Conservation (phyloP, 2,329 filamentous ascomycete species). For the Stemphylium beticola region DNA sequence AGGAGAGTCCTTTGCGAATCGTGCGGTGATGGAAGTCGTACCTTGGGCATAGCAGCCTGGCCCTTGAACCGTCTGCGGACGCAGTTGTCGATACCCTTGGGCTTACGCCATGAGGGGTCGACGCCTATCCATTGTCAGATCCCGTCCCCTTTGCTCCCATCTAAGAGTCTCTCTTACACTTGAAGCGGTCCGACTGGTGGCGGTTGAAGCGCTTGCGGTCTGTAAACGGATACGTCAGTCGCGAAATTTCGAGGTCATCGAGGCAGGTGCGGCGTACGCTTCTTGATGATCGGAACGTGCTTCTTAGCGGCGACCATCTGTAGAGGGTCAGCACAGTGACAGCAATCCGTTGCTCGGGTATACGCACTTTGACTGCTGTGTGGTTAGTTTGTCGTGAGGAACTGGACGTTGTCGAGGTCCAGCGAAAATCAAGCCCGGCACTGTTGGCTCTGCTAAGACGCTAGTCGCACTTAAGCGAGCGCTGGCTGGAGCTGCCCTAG, state of each 20-base stretch:
- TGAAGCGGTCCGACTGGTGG: slow-evolving; percentile 98
- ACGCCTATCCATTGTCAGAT: slow-evolving; percentile 58
- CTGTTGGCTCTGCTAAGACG: slow-evolving; percentile 29
- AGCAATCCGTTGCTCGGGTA: slow-evolving; percentile 3
- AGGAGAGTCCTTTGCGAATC: background rate
- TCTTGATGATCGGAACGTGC: slow-evolving; percentile 99
- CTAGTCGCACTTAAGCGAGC: slow-evolving; percentile 35
- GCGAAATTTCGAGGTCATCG: slow-evolving; percentile 32
- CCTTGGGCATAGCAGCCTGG: slow-evolving; percentile 95
- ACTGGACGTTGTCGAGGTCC: slow-evolving; percentile 19
- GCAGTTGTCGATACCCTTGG: slow-evolving; percentile 99
- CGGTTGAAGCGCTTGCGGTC: slow-evolving; percentile 94
- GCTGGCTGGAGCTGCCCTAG: slow-evolving; percentile 16
- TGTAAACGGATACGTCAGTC: slow-evolving; percentile 55
- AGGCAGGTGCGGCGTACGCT: slow-evolving; percentile 75
- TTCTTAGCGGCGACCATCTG: slow-evolving; percentile 99
- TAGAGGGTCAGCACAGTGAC: slow-evolving; percentile 28
- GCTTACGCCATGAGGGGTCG: slow-evolving; percentile 93
- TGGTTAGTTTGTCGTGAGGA: slow-evolving; percentile 37
- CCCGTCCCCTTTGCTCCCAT: slow-evolving; percentile 13
- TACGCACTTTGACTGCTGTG: slow-evolving; percentile 50
- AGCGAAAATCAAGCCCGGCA: slow-evolving; percentile 22
- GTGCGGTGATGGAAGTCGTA: slow-evolving; percentile 59
- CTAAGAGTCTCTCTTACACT: slow-evolving; percentile 59
- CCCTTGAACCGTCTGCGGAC: slow-evolving; percentile 98